Base-by-base conservation (phyloP, 148 eudicot genomes). In the Rhododendron ovatum region DNA sequence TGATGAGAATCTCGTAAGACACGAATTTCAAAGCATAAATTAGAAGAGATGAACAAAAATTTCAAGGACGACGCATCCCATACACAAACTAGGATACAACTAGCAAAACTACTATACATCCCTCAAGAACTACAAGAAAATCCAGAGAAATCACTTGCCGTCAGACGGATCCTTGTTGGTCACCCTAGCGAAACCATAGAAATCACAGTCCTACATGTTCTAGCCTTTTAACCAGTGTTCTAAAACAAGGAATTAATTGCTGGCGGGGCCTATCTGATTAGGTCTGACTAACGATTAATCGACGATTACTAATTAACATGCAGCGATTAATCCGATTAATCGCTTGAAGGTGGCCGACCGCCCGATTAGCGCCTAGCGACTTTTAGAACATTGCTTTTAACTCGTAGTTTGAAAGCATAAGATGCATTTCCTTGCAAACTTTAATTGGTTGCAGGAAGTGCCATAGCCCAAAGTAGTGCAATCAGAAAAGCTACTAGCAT, bases 331-430 rank as follows among this genome's bases (percentile, higher is more conserved):
- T 41, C 45, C 7, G 0, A 39, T 39, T 39, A 39, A 39, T 39
- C 0, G 6, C 45, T 41, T 1, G 7, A 41, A 41, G 45, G 45
- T 41, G 7, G 45, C 8, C 5, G 45, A 41, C 45, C 7, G 8
- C 45, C 45, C 45, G 45, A 41, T 7, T 41, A 41, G 45, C 45
- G 45, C 45, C 45, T 41, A 41, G 8, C 45, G 45, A 41, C 45
- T 41, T 41, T 41, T 41, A 41, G 1, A 41, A 41, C 1, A 41
- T 41, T 41, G 45, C 84, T 33, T 92, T 91, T 18, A 97, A 84
- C 63, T 95, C 98, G 82, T 91, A 97, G 74, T 95, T 97, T 94
- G 84, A 97, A 97, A 12, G 98, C 99, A 89, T 97, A 97, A 1
- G 98, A 94, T 71, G 99, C 96, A 85, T 97, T 97, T 15, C 94